Evolutionary conservation across 106 monocot species (phyloP), one percentile per base, ranked within the genome.

Genomic region (Platanthera zijinensis): DNA sequence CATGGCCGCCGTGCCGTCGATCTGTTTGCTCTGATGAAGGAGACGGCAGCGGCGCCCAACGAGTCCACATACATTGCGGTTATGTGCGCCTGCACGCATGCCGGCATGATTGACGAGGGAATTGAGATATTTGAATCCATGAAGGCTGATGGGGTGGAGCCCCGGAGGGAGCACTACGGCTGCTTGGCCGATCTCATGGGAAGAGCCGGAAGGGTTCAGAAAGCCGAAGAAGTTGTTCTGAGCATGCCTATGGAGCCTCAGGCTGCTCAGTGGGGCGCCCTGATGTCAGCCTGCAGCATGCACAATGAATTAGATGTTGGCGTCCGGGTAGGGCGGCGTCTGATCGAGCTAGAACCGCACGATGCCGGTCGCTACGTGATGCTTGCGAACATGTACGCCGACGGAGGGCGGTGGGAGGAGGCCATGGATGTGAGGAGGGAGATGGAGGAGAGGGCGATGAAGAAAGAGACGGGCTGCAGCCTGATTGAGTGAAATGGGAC

Each of bases 141-240:
- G 92, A 54, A 71, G 53, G 14, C 67, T 1, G 51, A 79, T 10
- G 84, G 90, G 9, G 7, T 92, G 17, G 80, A 84, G 21, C 79
- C 83, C 21, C 80, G 75, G 48, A 80, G 80, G 67, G 88, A 92
- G 74, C 92, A 95, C 59, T 95, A 85, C 75, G 90, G 88, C 2
- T 95, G 92, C 74, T 22, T 95, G 82, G 88, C 80, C 3, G 88
- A 95, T 76, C 78, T 95, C 9, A 74, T 90, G 62, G 87, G 88
- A 15, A 74, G 90, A 53, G 85, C 87, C 0, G 94, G 91, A 17
- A 69, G 51, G 54, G 67, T 91, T 75, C 57, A 80, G 19, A 92
- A 86, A 76, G 95, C 92, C 0, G 89, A 92, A 48, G 64, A 86
- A 12, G 59, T 95, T 47, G 52, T 95, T 68, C 76, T 81, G 5